phyloP scores from a whole-genome alignment of 352 stramenopile genomes.

The Globisporangium parvum region DNA sequence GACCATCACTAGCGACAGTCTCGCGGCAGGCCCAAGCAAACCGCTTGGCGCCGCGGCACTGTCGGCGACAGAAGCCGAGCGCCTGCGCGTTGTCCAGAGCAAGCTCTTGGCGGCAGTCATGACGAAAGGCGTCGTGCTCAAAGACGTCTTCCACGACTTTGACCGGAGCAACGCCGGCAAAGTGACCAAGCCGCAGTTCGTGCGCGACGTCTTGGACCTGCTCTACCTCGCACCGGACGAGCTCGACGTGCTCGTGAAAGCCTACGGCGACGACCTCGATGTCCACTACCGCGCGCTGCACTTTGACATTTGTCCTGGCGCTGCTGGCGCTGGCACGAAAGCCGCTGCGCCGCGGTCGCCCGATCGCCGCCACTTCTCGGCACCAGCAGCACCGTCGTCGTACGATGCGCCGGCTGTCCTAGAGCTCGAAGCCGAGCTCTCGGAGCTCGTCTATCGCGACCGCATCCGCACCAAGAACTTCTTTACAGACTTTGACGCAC shows the following conservation, averaged over 20 bases:
- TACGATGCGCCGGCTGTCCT: constrained; percentile 2
- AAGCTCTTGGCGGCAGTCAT: constrained; percentile 61
- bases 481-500: constrained; percentile 76
- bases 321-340: constrained; percentile 19
- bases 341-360: constrained; percentile 33
- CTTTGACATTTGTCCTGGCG: constrained; percentile 52
- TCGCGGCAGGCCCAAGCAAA: constrained; percentile 20
- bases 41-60: constrained; percentile 23
- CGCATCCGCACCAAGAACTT: constrained; percentile 83
- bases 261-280: constrained; percentile 66
- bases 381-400: constrained; percentile 16
- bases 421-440: constrained; percentile 51
- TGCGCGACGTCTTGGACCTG: constrained; percentile 63
- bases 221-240: constrained; percentile 43
- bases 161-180: constrained; percentile 80
- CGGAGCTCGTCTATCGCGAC: constrained; percentile 53
- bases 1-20: constrained; percentile 26
- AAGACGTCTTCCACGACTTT: constrained; percentile 85
- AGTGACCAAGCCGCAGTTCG: constrained; percentile 76
- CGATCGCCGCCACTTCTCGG: constrained; percentile 46
- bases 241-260: constrained; percentile 55
- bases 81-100: constrained; percentile 34
- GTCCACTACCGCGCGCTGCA: constrained; percentile 77
- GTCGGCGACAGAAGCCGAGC: constrained; percentile 24
- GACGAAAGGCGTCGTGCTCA: constrained; percentile 80